A percentile compares a stretch with the other conserved stretches of the same genome.
These are phyloP conservation scores for Lactarius sp. DNA, from an alignment of 768 basidiomycete species.

Conservation along the genomic window DNA sequence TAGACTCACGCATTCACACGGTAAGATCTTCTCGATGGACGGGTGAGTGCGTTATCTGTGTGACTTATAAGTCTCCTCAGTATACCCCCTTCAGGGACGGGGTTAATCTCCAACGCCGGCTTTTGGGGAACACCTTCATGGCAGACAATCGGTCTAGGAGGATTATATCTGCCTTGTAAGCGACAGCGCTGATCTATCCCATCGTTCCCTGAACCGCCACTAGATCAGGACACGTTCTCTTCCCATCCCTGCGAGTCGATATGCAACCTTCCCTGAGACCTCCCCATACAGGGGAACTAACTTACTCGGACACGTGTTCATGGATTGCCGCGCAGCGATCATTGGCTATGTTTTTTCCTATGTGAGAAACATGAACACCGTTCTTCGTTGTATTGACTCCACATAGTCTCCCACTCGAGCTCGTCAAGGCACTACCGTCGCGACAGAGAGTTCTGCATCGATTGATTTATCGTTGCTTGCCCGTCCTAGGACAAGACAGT, in stretches of 20 bases:
- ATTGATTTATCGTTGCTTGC: conserved; percentile 18
- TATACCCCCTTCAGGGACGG: background rate
- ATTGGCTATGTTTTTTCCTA: conserved; percentile 44
- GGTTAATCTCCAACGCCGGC: conserved; percentile 9
- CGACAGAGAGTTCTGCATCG: conserved; percentile 22
- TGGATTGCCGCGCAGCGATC: conserved; percentile 39
- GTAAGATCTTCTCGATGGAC: conserved; percentile 34
- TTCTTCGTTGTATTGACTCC: conserved; percentile 1
- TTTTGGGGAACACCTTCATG: background rate
- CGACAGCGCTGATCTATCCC: background rate
- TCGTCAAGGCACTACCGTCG: conserved; percentile 18
- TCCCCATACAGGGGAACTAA: conserved; percentile 28
- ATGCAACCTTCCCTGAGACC: background rate
- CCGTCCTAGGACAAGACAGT: background rate
- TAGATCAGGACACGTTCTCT: conserved; percentile 61
- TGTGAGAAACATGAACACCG: conserved; percentile 33
- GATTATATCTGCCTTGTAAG: conserved; percentile 16
- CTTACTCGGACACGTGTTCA: conserved; percentile 40
- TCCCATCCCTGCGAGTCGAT: conserved; percentile 29
- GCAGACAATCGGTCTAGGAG: conserved; percentile 2
- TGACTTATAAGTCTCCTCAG: background rate
- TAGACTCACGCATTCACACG: conserved; percentile 37
- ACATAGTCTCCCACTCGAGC: conserved; percentile 20
- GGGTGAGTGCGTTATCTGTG: conserved; percentile 30
- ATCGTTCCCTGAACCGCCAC: conserved; percentile 15